Conservation (phyloP, 1,139 yeast genomes). For the Zygoascus meyerae region DNA sequence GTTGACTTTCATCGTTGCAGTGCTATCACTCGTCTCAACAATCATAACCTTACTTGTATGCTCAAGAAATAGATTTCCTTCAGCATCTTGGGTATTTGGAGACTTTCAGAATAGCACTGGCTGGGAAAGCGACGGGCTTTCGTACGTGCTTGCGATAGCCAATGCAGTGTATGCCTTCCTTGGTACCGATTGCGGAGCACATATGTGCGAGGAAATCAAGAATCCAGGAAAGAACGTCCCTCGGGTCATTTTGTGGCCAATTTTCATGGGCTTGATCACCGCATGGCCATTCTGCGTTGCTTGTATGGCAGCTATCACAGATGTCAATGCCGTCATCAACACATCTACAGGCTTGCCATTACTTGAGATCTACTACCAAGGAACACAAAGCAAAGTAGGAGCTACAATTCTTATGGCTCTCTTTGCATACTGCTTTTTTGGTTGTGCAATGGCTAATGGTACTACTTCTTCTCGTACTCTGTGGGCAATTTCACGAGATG, state of each 20-base stretch:
- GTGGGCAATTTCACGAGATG: slow-evolving; percentile 12
- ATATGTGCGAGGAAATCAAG: slow-evolving; percentile 53
- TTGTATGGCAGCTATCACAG: slow-evolving; percentile 51
- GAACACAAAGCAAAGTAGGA: slow-evolving; percentile 47
- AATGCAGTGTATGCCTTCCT: slow-evolving; percentile 51
- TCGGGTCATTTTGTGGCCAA: slow-evolving; percentile 50
- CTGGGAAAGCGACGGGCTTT: slow-evolving; percentile 49
- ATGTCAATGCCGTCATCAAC: slow-evolving; percentile 41
- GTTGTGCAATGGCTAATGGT: slow-evolving; percentile 43
- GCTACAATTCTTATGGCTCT: slow-evolving; percentile 46
- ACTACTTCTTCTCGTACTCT: slow-evolving; percentile 9
- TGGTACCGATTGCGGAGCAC: slow-evolving; percentile 48
- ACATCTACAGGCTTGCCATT: slow-evolving; percentile 54
- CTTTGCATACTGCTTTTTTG: slow-evolving; percentile 60
- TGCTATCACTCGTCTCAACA: slow-evolving; percentile 44
- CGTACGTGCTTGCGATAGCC: slow-evolving; percentile 52
- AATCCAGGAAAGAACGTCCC: slow-evolving; percentile 49
- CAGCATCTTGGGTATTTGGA: slow-evolving; percentile 45
- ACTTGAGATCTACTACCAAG: slow-evolving; percentile 52
- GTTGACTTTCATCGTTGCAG: slow-evolving; percentile 45
- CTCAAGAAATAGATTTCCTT: slow-evolving; percentile 44
- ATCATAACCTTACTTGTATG: slow-evolving; percentile 47
- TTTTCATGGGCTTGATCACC: slow-evolving; percentile 51
- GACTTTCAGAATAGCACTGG: slow-evolving; percentile 50
- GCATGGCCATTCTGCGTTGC: slow-evolving; percentile 48